Percentiles rank a stretch among this genome's conserved stretches.
These are phyloP conservation scores for Plicaturopsis crispa DNA, from an alignment of 768 basidiomycete genomes.

Conservation along the genomic window DNA sequence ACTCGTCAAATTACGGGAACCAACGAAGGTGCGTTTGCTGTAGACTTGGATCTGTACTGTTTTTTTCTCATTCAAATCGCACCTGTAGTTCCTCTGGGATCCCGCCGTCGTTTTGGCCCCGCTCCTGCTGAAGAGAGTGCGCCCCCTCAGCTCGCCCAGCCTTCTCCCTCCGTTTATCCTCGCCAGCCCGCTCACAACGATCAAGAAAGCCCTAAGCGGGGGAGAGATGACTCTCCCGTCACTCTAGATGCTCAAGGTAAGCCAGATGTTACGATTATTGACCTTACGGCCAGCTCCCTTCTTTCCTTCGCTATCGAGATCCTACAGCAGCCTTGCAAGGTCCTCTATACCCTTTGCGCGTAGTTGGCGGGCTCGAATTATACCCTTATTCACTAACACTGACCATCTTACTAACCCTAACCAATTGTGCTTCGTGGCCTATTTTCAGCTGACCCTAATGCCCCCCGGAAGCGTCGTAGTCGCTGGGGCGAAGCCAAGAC, in stretches of 20 bases:
- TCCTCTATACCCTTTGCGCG: too few relatives aligned
- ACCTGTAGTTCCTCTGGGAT: conserved; percentile 83
- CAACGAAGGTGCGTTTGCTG: conserved; percentile 76
- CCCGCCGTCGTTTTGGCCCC: conserved; percentile 87
- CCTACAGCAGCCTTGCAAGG: conserved; percentile 10
- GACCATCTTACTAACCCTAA: conserved; percentile 54
- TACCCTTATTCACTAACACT: conserved; percentile 23
- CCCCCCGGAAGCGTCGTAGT: conserved; percentile 90
- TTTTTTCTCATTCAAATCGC: conserved; percentile 15
- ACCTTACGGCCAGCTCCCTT: conserved; percentile 29
- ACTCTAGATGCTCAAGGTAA: conserved; percentile 69
- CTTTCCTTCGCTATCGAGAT: conserved; percentile 22
- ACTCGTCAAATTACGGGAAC: conserved; percentile 88
- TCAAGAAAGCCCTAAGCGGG: conserved; percentile 49
- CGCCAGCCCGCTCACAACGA: conserved; percentile 54
- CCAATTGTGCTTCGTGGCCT: conserved; percentile 31
- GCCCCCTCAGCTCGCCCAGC: conserved; percentile 81
- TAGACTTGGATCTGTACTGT: conserved; percentile 4
- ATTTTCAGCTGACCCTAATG: conserved; percentile 68
- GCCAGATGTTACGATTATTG: conserved; percentile 32
- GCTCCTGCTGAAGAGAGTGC: conserved; percentile 75
- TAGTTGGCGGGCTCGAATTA: too few relatives aligned
- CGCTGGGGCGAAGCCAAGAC: conserved; percentile 96
- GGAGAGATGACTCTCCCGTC: conserved; percentile 60
- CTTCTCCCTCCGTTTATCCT: conserved; percentile 81